Conservation (phyloP, 768 basidiomycete genomes). For the Coprinellus micaceus region DNA sequence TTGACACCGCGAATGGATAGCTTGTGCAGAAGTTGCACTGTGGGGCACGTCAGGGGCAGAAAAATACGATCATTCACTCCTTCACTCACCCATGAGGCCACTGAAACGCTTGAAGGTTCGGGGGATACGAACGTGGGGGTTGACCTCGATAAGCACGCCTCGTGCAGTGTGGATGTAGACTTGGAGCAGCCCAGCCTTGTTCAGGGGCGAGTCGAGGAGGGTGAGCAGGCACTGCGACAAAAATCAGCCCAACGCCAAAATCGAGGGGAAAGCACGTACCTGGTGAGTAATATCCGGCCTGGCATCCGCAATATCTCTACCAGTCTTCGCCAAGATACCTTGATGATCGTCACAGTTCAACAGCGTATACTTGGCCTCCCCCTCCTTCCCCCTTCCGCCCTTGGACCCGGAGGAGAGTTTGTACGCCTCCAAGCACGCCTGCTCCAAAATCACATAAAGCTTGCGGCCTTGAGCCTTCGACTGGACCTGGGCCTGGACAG, state of each 20-base stretch:
- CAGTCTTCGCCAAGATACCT: constrained; percentile 95
- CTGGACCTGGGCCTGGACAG: constrained; percentile 75
- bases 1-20: constrained; percentile 94
- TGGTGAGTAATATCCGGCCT: constrained; percentile 98
- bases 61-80: constrained; percentile 2
- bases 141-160: constrained; percentile 95
- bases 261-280: constrained; percentile 41
- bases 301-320: constrained; percentile 98
- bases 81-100: constrained; percentile 85
- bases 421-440: constrained; percentile 96
- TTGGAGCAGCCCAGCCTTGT: constrained; percentile 94
- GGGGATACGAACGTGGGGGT: constrained; percentile 95
- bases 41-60: constrained; percentile 3
- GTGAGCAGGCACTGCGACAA: constrained; percentile 82
- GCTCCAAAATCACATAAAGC: constrained; percentile 87
- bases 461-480: constrained; percentile 54
- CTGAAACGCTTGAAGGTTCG: constrained; percentile 98
- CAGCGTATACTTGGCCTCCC: constrained; percentile 92
- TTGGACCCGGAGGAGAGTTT: constrained; percentile 65
- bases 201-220: constrained; percentile 92
- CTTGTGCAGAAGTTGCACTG: constrained; percentile 96
- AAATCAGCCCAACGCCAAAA: constrained; percentile 4
- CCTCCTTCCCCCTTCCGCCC: constrained; percentile 53
- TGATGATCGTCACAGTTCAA: constrained; percentile 99
- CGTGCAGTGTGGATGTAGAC: constrained; percentile 98